Evolutionary conservation across 73 alveolate genomes (phyloP).

Genomic region (Urostyla sp.): DNA sequence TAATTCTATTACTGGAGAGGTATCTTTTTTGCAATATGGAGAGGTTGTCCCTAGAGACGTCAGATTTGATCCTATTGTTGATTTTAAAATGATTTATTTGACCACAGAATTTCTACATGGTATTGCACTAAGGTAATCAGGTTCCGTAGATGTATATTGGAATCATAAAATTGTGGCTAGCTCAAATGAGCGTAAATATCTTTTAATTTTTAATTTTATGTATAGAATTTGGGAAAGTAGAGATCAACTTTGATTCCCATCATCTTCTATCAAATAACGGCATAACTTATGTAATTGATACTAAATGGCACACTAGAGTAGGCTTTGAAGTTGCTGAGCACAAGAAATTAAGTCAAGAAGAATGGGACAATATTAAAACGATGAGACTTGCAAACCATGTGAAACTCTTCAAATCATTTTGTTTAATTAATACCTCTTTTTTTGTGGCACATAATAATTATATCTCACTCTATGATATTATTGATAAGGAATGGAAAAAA

Average conservation of each 20-base stretch:
- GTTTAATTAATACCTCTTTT: conserved; percentile 41
- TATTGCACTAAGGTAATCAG: conserved; percentile 30
- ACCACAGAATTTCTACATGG: background rate
- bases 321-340: conserved; percentile 12
- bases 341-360: background rate
- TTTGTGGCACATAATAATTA: conserved; percentile 37
- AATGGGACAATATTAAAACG: background rate
- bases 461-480: conserved; percentile 29
- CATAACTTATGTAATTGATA: background rate
- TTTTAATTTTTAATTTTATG: too few species aligned
- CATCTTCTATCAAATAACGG: conserved; percentile 20
- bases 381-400: background rate
- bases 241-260: conserved; percentile 17
- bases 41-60: conserved; percentile 49
- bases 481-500: conserved; percentile 29
- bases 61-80: conserved; percentile 41
- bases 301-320: conserved; percentile 28
- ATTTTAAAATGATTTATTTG: conserved; percentile 8
- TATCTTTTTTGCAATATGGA: conserved; percentile 29
- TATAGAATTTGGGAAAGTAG: background rate
- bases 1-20: background rate
- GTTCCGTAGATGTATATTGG: conserved; percentile 47
- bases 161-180: conserved; percentile 17
- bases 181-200: conserved; percentile 8
- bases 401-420: conserved; percentile 14